A percentile compares a stretch with the other conserved stretches of the same genome.
Conservation (phyloP, 2,329 filamentous ascomycete genomes). For the Aspergillus intermedius region DNA sequence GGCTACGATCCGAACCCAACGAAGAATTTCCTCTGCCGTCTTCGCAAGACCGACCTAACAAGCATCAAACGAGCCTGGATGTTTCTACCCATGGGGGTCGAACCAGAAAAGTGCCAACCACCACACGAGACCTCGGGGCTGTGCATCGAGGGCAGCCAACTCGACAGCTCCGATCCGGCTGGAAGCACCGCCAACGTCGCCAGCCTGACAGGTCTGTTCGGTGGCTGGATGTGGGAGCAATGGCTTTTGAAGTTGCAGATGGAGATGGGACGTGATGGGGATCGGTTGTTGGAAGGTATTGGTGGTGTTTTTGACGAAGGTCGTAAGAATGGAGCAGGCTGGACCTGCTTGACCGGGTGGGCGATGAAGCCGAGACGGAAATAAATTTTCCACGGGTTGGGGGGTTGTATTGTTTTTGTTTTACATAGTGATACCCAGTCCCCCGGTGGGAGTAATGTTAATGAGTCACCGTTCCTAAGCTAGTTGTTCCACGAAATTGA, state of each 20-base stretch:
- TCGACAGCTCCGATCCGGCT: conserved; percentile 43
- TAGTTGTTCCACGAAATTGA: too few species aligned
- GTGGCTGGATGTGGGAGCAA: conserved; percentile 89
- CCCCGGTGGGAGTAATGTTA: background rate
- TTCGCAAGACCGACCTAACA: conserved; percentile 70
- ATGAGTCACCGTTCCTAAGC: background rate
- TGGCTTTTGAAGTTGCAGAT: conserved; percentile 86
- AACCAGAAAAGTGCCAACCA: conserved; percentile 40
- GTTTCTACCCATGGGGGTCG: conserved; percentile 71
- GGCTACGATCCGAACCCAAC: conserved; percentile 85
- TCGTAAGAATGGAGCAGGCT: conserved; percentile 51
- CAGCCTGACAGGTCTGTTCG: conserved; percentile 71
- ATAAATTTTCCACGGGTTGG: background rate
- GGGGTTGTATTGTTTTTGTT: background rate
- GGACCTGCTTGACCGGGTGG: conserved; percentile 56
- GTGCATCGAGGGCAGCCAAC: conserved; percentile 49
- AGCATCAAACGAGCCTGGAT: conserved; percentile 80
- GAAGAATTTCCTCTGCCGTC: conserved; percentile 68
- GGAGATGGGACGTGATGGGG: conserved; percentile 67
- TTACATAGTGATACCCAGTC: background rate
- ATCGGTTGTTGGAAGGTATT: conserved; percentile 49
- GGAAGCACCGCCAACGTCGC: conserved; percentile 68
- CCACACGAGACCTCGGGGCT: conserved; percentile 38
- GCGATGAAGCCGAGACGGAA: conserved; percentile 45
- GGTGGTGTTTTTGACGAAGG: conserved; percentile 55